Evolutionary conservation across 75 land plant species (phyloP), one percentile per base, ranked within the genome.

Genomic region (Pinus albicaulis): DNA sequence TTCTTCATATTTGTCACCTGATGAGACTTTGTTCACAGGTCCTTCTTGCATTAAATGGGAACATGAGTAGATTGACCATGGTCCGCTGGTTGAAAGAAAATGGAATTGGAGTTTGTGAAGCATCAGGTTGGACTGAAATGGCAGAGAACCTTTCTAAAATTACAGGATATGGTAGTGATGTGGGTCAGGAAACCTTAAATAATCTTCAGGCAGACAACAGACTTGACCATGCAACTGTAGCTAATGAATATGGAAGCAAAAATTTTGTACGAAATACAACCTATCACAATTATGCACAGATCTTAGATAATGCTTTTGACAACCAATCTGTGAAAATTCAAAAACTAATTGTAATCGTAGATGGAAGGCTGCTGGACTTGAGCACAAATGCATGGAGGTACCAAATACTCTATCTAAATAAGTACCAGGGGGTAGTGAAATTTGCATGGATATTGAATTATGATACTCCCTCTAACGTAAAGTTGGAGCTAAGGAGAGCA

Each of bases 381-480:
- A 82, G 82, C 44, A 78, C 86, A 61, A 77, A 68, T 58, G 72
- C 78, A 77, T 88, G 90, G 86, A 84, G 60, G 57, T 71, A 80
- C 41, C 86, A 84, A 71, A 77, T 88, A n/a, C 68, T 71, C 36
- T 82, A 70, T 55, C 84, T 88, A 34, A 79, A 79, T 52, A 77
- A 59, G 22, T 88, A 82, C 63, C 28, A 23, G 20, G 56, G 70
- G 5, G 60, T 74, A 59, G 83, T 79, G 20, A 85, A 77, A 48
- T 87, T 92, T 78, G 85, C 88, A 57, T 92, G 91, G 91, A 72
- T 87, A 7, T 77, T 92, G 25, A 87, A 82, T 56, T 92, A 89
- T 69, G 83, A 87, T 55, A 89, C 88, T 13, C 76, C 88, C 10
- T 83, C 74, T 71, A 44, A 61, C 5, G 58, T 92, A 6, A 92